Conservation (phyloP, 1,284 basidiomycete genomes). For the Cutaneotrichosporon sp. region DNA sequence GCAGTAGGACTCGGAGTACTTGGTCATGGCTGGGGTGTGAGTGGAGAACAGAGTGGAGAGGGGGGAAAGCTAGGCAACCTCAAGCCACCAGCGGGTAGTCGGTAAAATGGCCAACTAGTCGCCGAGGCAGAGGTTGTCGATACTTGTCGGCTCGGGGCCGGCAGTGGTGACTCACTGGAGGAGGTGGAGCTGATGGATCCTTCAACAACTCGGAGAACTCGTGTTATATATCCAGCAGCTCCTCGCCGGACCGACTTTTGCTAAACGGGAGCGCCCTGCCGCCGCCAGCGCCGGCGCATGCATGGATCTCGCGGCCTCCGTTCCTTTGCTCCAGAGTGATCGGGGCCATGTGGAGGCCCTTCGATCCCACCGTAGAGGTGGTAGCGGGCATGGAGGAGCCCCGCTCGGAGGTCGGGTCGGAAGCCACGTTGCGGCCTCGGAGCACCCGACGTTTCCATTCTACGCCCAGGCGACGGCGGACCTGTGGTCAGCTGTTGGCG, state of each 20-base stretch:
- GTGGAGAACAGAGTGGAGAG: not conserved
- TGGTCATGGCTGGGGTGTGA: constrained; percentile 11
- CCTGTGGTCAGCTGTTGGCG: too few species aligned
- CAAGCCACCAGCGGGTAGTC: not conserved
- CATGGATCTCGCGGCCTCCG: not conserved
- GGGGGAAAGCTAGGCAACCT: not conserved
- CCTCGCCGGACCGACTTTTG: not conserved
- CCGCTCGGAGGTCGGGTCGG: constrained; percentile 7
- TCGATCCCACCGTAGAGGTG: not conserved
- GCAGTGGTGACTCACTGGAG: not conserved
- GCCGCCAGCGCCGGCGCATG: not conserved
- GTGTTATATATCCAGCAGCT: not conserved
- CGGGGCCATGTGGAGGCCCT: not conserved
- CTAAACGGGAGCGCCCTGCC: not conserved
- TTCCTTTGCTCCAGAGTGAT: not conserved
- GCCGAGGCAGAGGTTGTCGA: not conserved
- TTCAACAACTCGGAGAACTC: not conserved
- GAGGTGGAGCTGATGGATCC: not conserved
- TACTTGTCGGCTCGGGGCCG: not conserved
- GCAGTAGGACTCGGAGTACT: constrained; percentile 18
- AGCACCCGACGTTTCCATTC: not conserved
- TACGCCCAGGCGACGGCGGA: too few species aligned
- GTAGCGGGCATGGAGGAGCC: not conserved
- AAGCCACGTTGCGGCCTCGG: not conserved
- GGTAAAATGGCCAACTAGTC: not conserved